Percentiles rank a stretch among this genome's conserved stretches.
These are phyloP conservation scores for Globisporangium splendens DNA, from an alignment of 352 stramenopile genomes.

Conservation along the genomic window DNA sequence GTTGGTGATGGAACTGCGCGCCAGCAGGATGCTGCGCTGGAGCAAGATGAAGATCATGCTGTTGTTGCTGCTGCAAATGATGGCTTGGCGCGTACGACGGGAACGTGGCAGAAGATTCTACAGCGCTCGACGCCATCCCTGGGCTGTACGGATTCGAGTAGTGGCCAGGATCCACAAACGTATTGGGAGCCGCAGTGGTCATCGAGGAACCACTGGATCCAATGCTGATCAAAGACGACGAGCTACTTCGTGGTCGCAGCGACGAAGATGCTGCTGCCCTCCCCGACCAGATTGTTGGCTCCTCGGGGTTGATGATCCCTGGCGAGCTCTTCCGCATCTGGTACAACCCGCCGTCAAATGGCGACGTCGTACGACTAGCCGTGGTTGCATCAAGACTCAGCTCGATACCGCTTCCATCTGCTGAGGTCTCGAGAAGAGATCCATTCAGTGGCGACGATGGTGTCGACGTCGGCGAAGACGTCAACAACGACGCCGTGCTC, in stretches of 20 bases:
- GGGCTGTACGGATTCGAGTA: constrained; percentile 14
- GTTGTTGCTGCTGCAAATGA: constrained; percentile 22
- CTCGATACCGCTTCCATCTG: not conserved
- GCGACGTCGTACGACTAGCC: constrained; percentile 21
- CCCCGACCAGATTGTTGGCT: constrained; percentile 8
- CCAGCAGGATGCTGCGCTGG: not conserved
- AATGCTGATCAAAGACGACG: constrained; percentile 33
- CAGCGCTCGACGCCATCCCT: not conserved
- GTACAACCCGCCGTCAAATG: constrained; percentile 15
- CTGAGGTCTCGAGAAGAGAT: constrained; percentile 43
- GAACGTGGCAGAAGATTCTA: constrained; percentile 1
- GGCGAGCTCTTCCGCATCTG: constrained; percentile 7
- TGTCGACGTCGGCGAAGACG: constrained; percentile 61
- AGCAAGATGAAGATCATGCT: not conserved
- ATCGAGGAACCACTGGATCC: not conserved
- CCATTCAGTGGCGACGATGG: constrained; percentile 55
- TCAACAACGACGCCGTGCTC: constrained; percentile 51
- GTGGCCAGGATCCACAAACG: not conserved
- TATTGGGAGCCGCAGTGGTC: not conserved
- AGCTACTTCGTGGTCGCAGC: constrained; percentile 31
- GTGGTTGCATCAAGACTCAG: not conserved
- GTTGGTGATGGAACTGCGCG: constrained; percentile 4
- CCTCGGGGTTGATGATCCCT: not conserved
- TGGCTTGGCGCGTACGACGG: constrained; percentile 17
- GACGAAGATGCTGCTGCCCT: not conserved